Conservation (phyloP, 495 filamentous ascomycete species). For the Penicillium bialowiezense region DNA sequence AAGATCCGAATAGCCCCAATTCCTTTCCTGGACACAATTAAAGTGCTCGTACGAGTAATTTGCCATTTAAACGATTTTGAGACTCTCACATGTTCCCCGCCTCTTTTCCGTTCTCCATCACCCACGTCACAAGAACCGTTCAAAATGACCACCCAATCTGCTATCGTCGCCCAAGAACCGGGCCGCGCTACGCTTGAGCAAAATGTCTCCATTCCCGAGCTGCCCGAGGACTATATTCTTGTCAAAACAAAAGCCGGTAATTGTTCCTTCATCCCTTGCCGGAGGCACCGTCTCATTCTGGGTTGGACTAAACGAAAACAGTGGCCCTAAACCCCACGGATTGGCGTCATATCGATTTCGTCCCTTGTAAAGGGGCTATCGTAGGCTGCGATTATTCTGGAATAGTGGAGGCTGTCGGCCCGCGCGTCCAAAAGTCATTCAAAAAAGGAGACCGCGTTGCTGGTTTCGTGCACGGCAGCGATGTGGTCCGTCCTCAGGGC, state of each 20-base stretch:
- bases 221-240: constrained; percentile 40
- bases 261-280: background rate
- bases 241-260: constrained; percentile 39
- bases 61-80: constrained; percentile 3
- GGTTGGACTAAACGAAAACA: constrained; percentile 8
- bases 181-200: constrained; percentile 9
- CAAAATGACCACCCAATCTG: constrained; percentile 14
- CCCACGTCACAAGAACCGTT: background rate
- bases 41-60: background rate
- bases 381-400: constrained; percentile 58
- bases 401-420: constrained; percentile 50
- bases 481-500: constrained; percentile 40
- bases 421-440: constrained; percentile 32
- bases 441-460: constrained; percentile 51
- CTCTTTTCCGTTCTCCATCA: background rate
- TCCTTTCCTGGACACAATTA: background rate
- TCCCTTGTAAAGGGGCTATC: constrained; percentile 26
- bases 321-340: constrained; percentile 57
- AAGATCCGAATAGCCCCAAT: background rate
- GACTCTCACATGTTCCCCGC: background rate
- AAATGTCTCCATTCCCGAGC: constrained; percentile 25
- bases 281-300: background rate
- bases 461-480: constrained; percentile 46
- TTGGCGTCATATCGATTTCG: constrained; percentile 48
- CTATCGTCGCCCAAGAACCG: constrained; percentile 15